These are phyloP conservation scores for Pythium dissotocum DNA, from an alignment of 352 stramenopile genomes.

Conservation along the genomic window DNA sequence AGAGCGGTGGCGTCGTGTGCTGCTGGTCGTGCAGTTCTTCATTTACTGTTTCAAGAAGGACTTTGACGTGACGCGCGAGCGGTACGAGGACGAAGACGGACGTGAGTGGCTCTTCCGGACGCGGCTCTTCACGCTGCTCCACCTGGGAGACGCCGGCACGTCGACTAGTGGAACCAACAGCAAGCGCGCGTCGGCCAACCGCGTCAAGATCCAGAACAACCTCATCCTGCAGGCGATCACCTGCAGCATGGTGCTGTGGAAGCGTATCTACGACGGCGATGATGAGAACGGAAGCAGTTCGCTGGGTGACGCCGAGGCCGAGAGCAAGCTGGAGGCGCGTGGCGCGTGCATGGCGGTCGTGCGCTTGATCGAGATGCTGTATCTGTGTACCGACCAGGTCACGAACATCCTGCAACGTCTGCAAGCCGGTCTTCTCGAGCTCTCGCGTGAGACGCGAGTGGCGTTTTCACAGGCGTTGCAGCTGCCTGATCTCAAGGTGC, in stretches of 20 bases:
- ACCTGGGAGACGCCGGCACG: constrained; percentile 39
- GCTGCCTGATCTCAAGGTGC: constrained; percentile 56
- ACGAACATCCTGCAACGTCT: constrained; percentile 75
- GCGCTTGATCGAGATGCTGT: constrained; percentile 82
- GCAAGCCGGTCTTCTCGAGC: constrained; percentile 53
- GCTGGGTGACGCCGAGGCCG: constrained; percentile 23
- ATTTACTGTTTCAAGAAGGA: constrained; percentile 82
- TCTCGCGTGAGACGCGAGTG: constrained; percentile 50
- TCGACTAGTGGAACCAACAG: constrained; percentile 24
- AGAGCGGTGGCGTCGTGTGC: constrained; percentile 60
- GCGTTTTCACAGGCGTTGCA: constrained; percentile 68
- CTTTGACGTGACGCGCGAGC: constrained; percentile 49
- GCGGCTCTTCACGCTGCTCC: constrained; percentile 59
- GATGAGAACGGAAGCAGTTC: constrained; percentile 26
- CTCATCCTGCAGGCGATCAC: constrained; percentile 66
- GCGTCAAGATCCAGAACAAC: constrained; percentile 57
- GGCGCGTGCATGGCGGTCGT: constrained; percentile 62
- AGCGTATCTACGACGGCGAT: constrained; percentile 55
- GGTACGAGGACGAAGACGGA: constrained; percentile 48
- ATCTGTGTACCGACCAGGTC: constrained; percentile 69
- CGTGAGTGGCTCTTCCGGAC: constrained; percentile 60
- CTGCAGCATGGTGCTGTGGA: constrained; percentile 59
- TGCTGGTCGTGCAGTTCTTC: constrained; percentile 82
- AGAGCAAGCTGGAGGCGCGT: constrained; percentile 49
- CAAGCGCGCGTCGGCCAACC: constrained; percentile 34